Evolutionary conservation across 2,329 filamentous ascomycete genomes (phyloP).

Genomic region (Cyanodermella asteris): DNA sequence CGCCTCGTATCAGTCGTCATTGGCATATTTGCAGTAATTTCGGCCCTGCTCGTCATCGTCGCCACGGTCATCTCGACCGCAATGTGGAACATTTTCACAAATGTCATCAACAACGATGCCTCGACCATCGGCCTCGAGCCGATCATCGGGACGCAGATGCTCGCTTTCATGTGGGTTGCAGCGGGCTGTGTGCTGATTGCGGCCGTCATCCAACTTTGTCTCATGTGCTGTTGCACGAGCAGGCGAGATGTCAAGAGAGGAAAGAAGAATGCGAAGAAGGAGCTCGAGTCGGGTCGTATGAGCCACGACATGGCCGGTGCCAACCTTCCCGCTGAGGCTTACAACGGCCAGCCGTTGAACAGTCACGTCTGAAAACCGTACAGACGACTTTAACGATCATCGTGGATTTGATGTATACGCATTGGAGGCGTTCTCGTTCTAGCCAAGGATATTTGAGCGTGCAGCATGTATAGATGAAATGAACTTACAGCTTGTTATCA

Average conservation of each 20-base stretch:
- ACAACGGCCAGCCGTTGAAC: too few species aligned
- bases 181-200: constrained; percentile 43
- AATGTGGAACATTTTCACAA: constrained; percentile 63
- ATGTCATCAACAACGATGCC: constrained; percentile 46
- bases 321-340: too few species aligned
- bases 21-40: constrained; percentile 43
- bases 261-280: constrained; percentile 10
- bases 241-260: constrained; percentile 13
- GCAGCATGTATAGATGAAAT: too few species aligned
- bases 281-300: too few species aligned
- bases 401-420: too few species aligned
- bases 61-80: constrained; percentile 58
- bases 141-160: constrained; percentile 49
- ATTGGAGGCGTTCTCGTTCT: too few species aligned
- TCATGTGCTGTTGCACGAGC: constrained; percentile 43
- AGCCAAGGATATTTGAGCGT: too few species aligned
- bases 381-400: too few species aligned
- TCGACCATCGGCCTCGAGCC: constrained; percentile 56
- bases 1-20: constrained; percentile 37
- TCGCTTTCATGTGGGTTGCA: constrained; percentile 78
- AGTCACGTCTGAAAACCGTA: too few species aligned
- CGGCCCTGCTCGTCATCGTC: constrained; percentile 44
- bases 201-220: constrained; percentile 49
- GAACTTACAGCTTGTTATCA: too few species aligned
- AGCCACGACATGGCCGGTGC: too few species aligned